Evolutionary conservation across 768 basidiomycete genomes (phyloP).

Genomic region (Hericium coralloides): DNA sequence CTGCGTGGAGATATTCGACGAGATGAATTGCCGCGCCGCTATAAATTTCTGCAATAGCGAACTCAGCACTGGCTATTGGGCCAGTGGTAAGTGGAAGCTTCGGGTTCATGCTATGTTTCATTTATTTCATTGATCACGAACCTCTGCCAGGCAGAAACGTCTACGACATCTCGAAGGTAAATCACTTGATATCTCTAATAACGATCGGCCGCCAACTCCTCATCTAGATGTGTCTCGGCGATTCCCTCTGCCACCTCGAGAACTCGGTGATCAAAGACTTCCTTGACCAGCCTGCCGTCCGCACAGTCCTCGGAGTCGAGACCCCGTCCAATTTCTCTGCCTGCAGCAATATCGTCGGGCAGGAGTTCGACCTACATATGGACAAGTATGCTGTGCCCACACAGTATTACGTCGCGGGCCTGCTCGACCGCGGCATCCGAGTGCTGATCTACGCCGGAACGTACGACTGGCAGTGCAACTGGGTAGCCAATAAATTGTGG

Average conservation of each 20-base stretch:
- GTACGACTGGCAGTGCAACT: slow-evolving; percentile 77
- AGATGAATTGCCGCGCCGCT: slow-evolving; percentile 59
- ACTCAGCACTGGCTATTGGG: slow-evolving; percentile 34
- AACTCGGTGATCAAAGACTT: slow-evolving; percentile 31
- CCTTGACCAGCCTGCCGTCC: slow-evolving; percentile 36
- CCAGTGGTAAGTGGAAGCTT: slow-evolving; percentile 21
- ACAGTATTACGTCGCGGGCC: slow-evolving; percentile 55
- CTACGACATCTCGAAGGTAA: slow-evolving; percentile 50
- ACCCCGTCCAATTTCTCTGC: slow-evolving; percentile 41
- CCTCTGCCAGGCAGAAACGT: slow-evolving; percentile 33
- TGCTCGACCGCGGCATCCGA: slow-evolving; percentile 70
- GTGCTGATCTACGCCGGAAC: slow-evolving; percentile 69
- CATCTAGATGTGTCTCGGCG: slow-evolving; percentile 19
- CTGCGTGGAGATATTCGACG: slow-evolving; percentile 62
- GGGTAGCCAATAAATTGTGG: slow-evolving; percentile 73
- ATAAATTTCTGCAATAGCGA: slow-evolving; percentile 54
- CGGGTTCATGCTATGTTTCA: not conserved
- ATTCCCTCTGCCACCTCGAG: slow-evolving; percentile 31
- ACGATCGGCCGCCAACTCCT: not conserved
- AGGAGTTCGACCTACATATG: not conserved
- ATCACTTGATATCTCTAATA: not conserved
- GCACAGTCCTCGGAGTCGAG: slow-evolving; percentile 38
- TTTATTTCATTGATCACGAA: not conserved
- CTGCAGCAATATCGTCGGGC: slow-evolving; percentile 48
- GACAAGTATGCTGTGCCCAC: slow-evolving; percentile 54